Conservation (phyloP, 2,329 filamentous ascomycete genomes). For the Zelopaecilomyces penicillatus region DNA sequence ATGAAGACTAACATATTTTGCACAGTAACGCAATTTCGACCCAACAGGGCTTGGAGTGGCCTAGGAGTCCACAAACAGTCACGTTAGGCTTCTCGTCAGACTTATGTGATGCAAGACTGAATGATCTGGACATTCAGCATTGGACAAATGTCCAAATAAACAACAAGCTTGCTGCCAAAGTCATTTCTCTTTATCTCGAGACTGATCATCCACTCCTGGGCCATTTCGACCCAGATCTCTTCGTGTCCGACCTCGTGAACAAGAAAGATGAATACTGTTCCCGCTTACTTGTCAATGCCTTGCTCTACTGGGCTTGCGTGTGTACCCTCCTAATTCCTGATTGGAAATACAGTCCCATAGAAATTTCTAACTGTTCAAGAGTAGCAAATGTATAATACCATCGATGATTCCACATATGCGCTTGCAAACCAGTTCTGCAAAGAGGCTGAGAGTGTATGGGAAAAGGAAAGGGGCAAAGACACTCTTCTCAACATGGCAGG, state of each 20-base stretch:
- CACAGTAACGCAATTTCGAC: background rate
- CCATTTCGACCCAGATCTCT: constrained; percentile 25
- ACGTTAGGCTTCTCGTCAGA: background rate
- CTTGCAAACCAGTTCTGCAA: constrained; percentile 15
- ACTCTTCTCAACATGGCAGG: constrained; percentile 22
- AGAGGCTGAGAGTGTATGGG: constrained; percentile 20
- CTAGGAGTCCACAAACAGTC: background rate
- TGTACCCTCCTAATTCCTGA: constrained; percentile 10
- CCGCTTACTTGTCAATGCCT: constrained; percentile 23
- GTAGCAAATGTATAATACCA: constrained; percentile 28
- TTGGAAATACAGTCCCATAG: background rate
- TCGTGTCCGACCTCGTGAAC: constrained; percentile 25
- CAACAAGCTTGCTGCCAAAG: constrained; percentile 20
- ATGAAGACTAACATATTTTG: background rate
- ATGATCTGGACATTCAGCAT: constrained; percentile 19
- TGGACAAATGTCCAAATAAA: constrained; percentile 27
- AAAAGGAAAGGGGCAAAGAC: constrained; percentile 10
- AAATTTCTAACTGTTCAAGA: background rate
- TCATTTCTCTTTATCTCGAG: constrained; percentile 28
- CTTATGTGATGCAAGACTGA: constrained; percentile 19
- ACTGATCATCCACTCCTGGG: constrained; percentile 32
- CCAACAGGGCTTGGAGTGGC: background rate
- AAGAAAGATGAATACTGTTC: constrained; percentile 19
- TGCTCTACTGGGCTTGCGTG: constrained; percentile 27
- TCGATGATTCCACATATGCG: constrained; percentile 16